Evolutionary conservation across 164 flowering plant genomes (phyloP), one percentile per base, ranked within the genome.

Genomic region (Stephania japonica): DNA sequence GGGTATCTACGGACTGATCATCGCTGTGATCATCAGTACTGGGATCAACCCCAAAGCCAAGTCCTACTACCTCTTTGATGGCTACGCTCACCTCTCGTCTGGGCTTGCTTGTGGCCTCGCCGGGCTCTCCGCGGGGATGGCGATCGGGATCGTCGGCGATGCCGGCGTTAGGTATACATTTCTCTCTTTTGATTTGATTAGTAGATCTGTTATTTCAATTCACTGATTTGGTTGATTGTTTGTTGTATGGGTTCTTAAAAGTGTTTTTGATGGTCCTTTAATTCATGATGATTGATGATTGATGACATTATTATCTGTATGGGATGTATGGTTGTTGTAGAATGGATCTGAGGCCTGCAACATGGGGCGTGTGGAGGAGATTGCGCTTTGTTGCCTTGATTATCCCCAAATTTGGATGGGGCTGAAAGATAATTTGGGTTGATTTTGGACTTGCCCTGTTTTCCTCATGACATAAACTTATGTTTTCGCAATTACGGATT

Each of bases 101-200:
- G 88, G 88, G 53, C 86, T 86, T 50, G 78, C 88, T 76, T 86
- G 88, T 71, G 88, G 88, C 16, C 87, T 86, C 25, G 88, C 88
- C 63, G 88, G 88, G n/a, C 82, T 86, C 10, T 81, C 87, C 7
- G 89, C 89, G 38, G 89, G 89, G n/a, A 85, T 85, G 87, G 87
- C 87, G 1, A 84, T 84, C 50, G 86, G 86, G 50, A 80, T 84
- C 61, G 87, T 85, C 10, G 88, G 81, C 61, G 81, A 79, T 43
- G 81, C 81, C 26, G 81, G 81, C 4, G 81, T 79, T 43, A 56
- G 81, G 81, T 79, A 70, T 19, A 24, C n/a, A 32, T 21, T 53
- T 7, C 38, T 32, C 38, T 2, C 69, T 1, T 47, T 41, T 62
- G 42, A 56, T 6, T 26, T 4, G 53, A 23, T 23, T 42, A 59